Conservation (phyloP, 495 filamentous ascomycete genomes). For the Aspergillus egyptiacus region DNA sequence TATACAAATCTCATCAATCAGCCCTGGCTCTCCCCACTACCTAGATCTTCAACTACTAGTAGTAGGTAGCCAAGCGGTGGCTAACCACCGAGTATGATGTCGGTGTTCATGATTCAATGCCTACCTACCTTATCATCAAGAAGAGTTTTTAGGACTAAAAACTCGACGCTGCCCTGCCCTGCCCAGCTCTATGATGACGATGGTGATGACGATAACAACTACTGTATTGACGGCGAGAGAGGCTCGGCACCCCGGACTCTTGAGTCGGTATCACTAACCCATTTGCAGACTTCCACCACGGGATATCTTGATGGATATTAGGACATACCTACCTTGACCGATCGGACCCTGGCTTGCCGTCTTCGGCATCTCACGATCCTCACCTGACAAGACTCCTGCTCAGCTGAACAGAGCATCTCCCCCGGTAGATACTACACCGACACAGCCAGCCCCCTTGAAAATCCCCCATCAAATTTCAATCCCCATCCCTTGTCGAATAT, state of each 20-base stretch:
- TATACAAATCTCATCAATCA: too few species aligned
- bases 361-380: constrained; percentile 5
- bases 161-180: neutral
- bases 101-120: too few species aligned
- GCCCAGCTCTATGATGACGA: neutral
- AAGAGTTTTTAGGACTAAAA: too few species aligned
- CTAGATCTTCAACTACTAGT: neutral
- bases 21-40: too few species aligned
- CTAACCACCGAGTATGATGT: too few species aligned
- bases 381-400: too few species aligned
- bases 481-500: neutral
- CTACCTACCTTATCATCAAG: too few species aligned
- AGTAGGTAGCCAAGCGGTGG: too few species aligned
- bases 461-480: neutral
- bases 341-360: constrained; percentile 3
- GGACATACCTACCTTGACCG: neutral
- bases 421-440: too few species aligned
- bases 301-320: neutral
- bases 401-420: too few species aligned
- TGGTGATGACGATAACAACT: neutral
- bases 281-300: neutral
- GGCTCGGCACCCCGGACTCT: neutral
- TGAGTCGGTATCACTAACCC: too few species aligned
- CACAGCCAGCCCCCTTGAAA: neutral
- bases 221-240: neutral